Evolutionary conservation across 345 rosid species (phyloP).

Genomic region (Ceriops zippeliana): DNA sequence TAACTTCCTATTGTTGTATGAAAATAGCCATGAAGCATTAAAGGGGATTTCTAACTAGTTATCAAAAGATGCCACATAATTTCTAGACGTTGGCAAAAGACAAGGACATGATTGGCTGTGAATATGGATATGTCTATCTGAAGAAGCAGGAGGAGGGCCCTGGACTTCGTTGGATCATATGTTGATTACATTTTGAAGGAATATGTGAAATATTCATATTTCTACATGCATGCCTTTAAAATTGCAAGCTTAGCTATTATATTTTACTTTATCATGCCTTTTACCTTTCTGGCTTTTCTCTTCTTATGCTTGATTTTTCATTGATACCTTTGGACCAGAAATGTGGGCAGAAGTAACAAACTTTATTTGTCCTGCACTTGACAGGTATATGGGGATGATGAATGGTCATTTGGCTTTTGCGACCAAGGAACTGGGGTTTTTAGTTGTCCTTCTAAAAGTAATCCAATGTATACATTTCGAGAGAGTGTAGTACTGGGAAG

Average conservation of each 20-base stretch:
- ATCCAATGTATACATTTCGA: slow-evolving; percentile 86
- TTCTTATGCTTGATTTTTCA: background rate
- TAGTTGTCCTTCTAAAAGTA: slow-evolving; percentile 72
- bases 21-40: no score
- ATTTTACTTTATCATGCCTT: background rate
- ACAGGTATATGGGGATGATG: slow-evolving; percentile 84
- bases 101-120: no score
- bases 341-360: slow-evolving; percentile 18
- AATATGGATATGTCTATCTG: no score
- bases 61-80: no score
- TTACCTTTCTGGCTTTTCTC: background rate
- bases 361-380: slow-evolving; percentile 9
- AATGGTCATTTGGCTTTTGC: slow-evolving; percentile 96
- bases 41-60: no score
- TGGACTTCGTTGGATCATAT: background rate
- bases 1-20: background rate
- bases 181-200: background rate
- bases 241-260: background rate
- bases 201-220: background rate
- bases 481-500: slow-evolving; percentile 72
- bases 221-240: background rate
- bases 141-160: background rate
- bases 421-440: slow-evolving; percentile 94
- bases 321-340: slow-evolving; percentile 1
- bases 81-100: no score